Evolutionary conservation across 2,329 filamentous ascomycete species (phyloP), one percentile per base, ranked within the genome.

Genomic region (Dothistroma septosporum): DNA sequence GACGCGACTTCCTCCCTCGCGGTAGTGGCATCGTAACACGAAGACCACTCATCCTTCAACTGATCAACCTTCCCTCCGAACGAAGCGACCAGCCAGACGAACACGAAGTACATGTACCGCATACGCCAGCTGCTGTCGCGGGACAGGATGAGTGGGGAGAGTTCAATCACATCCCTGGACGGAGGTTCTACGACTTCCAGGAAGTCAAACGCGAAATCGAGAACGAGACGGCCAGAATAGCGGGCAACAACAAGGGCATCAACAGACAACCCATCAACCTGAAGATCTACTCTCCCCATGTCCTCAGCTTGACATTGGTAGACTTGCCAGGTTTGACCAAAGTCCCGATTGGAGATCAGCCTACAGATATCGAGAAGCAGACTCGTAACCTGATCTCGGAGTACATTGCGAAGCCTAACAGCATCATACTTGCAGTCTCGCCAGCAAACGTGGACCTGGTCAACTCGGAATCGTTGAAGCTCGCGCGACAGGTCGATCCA

Each of bases 321-420:
- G 94, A 99, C 82, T 78, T 99, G 72, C 94, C 94, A 3, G 94
- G 94, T 70, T 80, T 99, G 74, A 99, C 94, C 71, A 97, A 99
- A 84, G 89, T 91, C 75, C 94, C 94, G 32, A 97, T 99, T 75
- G 94, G 94, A 67, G 94, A 99, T 75, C 94, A 99, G 75, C 94
- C 94, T 8, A 87, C 90, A 70, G 94, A 99, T 73, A 99, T 99
- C 72, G 94, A 99, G 82, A 97, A 97, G 78, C 94, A 99, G 79
- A 99, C 94, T 33, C 86, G 93, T 66, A 96, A 91, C 68, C 85
- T 99, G 70, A 97, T 99, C 70, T 90, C 92, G 59, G 94, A 99
- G 79, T 99, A 97, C 75, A 99, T 97, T 72, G 92, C 92, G 60
- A 99, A 99, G 79, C 93, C 94, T 14, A 99, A 99, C 83, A 97